These are phyloP conservation scores for Ceriops decandra DNA, from an alignment of 345 rosid genomes.

Conservation along the genomic window DNA sequence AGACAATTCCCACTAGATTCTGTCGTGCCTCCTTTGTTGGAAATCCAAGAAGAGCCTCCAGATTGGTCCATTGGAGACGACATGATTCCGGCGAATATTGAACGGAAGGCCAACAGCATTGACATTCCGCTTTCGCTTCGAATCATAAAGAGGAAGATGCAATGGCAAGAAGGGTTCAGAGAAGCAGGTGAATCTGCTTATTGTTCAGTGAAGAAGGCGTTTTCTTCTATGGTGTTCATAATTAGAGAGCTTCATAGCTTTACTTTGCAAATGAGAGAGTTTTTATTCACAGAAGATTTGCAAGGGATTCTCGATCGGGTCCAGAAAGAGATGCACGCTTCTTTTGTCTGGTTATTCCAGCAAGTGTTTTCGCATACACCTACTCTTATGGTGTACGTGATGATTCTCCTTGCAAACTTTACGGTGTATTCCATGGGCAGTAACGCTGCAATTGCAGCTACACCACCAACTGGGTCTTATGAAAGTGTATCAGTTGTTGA, in stretches of 20 bases:
- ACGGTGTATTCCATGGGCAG: conserved; percentile 66
- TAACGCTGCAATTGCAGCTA: conserved; percentile 50
- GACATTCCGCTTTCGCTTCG: conserved; percentile 80
- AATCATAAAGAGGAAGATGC: conserved; percentile 69
- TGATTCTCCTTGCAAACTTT: conserved; percentile 85
- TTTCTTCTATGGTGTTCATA: conserved; percentile 93
- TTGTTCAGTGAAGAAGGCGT: conserved; percentile 73
- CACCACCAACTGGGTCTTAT: conserved; percentile 26
- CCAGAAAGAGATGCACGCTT: conserved; percentile 73
- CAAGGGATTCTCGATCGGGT: conserved; percentile 65
- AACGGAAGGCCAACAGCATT: conserved; percentile 77
- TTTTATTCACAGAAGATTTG: conserved; percentile 60
- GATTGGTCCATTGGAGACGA: conserved; percentile 26
- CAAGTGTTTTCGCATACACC: conserved; percentile 92
- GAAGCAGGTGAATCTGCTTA: conserved; percentile 64
- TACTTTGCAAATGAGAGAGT: conserved; percentile 72
- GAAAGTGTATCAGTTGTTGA: conserved; percentile 26
- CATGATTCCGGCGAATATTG: conserved; percentile 49
- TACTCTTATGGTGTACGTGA: conserved; percentile 82
- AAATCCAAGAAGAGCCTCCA: conserved; percentile 29
- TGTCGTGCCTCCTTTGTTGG: conserved; percentile 29
- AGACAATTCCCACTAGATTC: conserved; percentile 16
- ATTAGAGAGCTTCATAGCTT: conserved; percentile 74
- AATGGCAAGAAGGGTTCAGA: conserved; percentile 60
- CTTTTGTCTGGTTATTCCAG: conserved; percentile 93